These are phyloP conservation scores for Penicillium sp. DNA, from an alignment of 2,329 filamentous ascomycete species.

Conservation along the genomic window DNA sequence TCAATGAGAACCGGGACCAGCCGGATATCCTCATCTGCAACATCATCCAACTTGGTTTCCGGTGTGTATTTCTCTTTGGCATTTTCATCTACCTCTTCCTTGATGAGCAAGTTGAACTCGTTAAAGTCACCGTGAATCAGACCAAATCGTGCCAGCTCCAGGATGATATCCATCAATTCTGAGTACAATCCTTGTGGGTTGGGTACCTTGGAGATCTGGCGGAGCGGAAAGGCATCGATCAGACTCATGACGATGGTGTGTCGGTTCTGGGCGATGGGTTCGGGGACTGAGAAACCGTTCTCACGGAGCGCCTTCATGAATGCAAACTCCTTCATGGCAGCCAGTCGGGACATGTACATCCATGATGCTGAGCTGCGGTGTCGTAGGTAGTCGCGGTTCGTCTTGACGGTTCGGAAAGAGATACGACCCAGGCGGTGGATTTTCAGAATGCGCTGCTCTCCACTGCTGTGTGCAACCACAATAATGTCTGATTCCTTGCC, in stretches of 20 bases:
- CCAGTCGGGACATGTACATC: constrained; percentile 96
- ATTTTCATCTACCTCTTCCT: constrained; percentile 60
- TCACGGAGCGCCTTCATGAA: constrained; percentile 87
- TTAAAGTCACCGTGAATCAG: constrained; percentile 98
- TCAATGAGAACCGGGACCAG: constrained; percentile 88
- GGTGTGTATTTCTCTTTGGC: constrained; percentile 40
- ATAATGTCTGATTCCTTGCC: constrained; percentile 98
- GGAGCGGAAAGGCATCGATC: constrained; percentile 86
- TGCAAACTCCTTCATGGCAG: constrained; percentile 89
- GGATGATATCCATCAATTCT: constrained; percentile 84
- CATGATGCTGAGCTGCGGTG: constrained; percentile 79
- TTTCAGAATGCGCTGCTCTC: constrained; percentile 81
- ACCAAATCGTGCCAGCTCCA: constrained; percentile 79
- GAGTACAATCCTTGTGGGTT: constrained; percentile 84
- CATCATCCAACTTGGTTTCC: constrained; percentile 22
- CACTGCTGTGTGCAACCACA: constrained; percentile 79
- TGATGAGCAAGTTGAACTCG: constrained; percentile 96
- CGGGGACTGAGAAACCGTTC: constrained; percentile 86
- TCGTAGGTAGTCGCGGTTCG: constrained; percentile 91
- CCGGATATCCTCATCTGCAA: constrained; percentile 43
- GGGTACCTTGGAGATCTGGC: constrained; percentile 81
- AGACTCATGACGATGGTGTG: constrained; percentile 97
- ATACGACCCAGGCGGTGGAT: constrained; percentile 95
- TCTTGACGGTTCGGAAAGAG: constrained; percentile 94
- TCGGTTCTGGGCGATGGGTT: constrained; percentile 82